phyloP scores from a whole-genome alignment of 2,329 filamentous ascomycete species.

The Dissoconium aciculare region DNA sequence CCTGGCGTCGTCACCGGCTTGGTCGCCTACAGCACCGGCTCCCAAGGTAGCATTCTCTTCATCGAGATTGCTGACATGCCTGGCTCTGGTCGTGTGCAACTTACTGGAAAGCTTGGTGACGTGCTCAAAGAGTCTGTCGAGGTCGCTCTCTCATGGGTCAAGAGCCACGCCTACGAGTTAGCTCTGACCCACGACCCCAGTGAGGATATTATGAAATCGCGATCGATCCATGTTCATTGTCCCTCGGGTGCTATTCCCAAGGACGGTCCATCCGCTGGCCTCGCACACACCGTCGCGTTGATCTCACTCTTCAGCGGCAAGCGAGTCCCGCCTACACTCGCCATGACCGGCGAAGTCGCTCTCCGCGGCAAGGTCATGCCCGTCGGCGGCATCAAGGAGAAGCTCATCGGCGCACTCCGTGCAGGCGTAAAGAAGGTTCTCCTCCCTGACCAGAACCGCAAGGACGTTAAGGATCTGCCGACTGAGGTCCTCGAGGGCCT shows the following conservation, averaged over 20 bases:
- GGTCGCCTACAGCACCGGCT: conserved; percentile 83
- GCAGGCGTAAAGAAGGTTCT: conserved; percentile 92
- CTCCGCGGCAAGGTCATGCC: conserved; percentile 81
- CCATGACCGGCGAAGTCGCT: conserved; percentile 76
- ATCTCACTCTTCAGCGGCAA: conserved; percentile 81
- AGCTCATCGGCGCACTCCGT: conserved; percentile 82
- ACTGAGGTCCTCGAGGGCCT: conserved; percentile 76
- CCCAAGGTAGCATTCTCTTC: conserved; percentile 91
- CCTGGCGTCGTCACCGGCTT: conserved; percentile 92
- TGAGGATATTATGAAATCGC: conserved; percentile 90
- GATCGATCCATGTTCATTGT: conserved; percentile 91
- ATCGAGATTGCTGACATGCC: conserved; percentile 98
- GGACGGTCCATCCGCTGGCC: conserved; percentile 68
- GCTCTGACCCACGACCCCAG: conserved; percentile 65
- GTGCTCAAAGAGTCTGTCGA: conserved; percentile 96
- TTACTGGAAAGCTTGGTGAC: conserved; percentile 90
- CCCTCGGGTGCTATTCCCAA: conserved; percentile 91
- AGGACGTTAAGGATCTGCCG: conserved; percentile 83
- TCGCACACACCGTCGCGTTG: conserved; percentile 85
- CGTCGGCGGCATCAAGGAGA: conserved; percentile 97
- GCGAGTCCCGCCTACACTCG: conserved; percentile 75
- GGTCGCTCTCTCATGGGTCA: conserved; percentile 92
- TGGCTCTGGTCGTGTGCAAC: conserved; percentile 75
- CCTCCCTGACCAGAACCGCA: conserved; percentile 73
- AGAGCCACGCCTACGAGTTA: conserved; percentile 83